phyloP scores from a whole-genome alignment of 192 early-diverging fungal genomes.

The Coemansia sp. region DNA sequence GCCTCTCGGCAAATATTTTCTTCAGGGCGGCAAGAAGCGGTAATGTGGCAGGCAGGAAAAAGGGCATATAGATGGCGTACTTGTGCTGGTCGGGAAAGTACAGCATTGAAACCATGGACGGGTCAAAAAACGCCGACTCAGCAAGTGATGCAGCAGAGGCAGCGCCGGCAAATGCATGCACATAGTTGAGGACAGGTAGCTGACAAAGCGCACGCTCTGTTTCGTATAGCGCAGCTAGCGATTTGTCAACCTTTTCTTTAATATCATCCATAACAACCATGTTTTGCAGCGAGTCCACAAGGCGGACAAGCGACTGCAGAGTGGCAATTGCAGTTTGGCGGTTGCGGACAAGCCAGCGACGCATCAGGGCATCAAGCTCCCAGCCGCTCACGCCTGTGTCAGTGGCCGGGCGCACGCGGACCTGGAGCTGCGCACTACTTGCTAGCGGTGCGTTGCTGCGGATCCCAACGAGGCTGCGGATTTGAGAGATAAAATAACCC shows the following conservation, averaged over 20 bases:
- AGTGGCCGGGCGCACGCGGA: slow-evolving; percentile 49
- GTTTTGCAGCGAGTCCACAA: slow-evolving; percentile 78
- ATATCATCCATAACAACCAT: slow-evolving; percentile 95
- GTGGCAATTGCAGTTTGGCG: slow-evolving; percentile 71
- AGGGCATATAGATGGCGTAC: slow-evolving; percentile 94
- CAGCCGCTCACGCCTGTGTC: slow-evolving; percentile 72
- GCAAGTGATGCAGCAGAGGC: slow-evolving; percentile 64
- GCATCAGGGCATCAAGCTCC: slow-evolving; percentile 77
- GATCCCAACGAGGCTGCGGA: slow-evolving; percentile 82
- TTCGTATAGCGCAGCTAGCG: slow-evolving; percentile 38
- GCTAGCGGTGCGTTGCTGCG: slow-evolving; percentile 45
- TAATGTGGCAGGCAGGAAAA: slow-evolving; percentile 86
- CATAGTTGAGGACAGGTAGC: slow-evolving; percentile 7
- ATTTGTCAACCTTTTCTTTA: slow-evolving; percentile 60
- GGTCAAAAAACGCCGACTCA: slow-evolving; percentile 95
- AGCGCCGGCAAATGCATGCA: slow-evolving; percentile 59
- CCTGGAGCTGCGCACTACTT: not conserved
- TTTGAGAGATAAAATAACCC: slow-evolving; percentile 76
- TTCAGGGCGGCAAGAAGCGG: slow-evolving; percentile 64
- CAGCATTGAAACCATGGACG: slow-evolving; percentile 94
- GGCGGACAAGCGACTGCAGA: slow-evolving; percentile 72
- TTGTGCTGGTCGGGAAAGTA: slow-evolving; percentile 99
- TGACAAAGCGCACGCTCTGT: slow-evolving; percentile 40
- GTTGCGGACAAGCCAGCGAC: slow-evolving; percentile 70
- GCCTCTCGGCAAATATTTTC: slow-evolving; percentile 8